Evolutionary conservation across 2,329 filamentous ascomycete species (phyloP).

Genomic region (Herpotrichia juniperi): DNA sequence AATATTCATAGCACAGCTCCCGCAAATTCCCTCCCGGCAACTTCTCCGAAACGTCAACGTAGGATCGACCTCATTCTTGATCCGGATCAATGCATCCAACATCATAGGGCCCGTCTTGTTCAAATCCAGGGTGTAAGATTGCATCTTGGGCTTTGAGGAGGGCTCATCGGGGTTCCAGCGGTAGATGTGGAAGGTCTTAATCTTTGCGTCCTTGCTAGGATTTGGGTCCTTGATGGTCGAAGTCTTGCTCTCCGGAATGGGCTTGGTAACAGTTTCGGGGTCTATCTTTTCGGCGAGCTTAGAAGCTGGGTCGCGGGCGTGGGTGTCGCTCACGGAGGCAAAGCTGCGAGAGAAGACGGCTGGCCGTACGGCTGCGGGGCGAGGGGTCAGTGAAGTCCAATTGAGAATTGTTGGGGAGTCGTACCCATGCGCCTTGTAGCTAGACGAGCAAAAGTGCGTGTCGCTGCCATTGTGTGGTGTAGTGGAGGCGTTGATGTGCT

Average conservation of each 20-base stretch:
- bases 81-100: constrained; percentile 92
- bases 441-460: constrained; percentile 46
- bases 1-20: constrained; percentile 99
- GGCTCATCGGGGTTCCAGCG: constrained; percentile 97
- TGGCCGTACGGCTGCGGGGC: constrained; percentile 39
- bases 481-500: constrained; percentile 26
- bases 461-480: constrained; percentile 41
- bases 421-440: constrained; percentile 45
- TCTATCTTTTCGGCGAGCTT: constrained; percentile 36
- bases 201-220: constrained; percentile 61
- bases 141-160: constrained; percentile 91
- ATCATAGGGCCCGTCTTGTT: constrained; percentile 99
- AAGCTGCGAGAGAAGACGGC: constrained; percentile 46
- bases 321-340: constrained; percentile 44
- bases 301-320: constrained; percentile 40
- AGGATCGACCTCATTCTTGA: constrained; percentile 99
- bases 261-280: constrained; percentile 30
- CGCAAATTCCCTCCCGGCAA: constrained; percentile 98
- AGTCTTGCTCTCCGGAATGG: constrained; percentile 59
- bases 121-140: constrained; percentile 91
- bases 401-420: constrained; percentile 18
- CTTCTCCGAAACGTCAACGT: constrained; percentile 95
- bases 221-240: constrained; percentile 68
- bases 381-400: constrained; percentile 31
- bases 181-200: constrained; percentile 99